These are phyloP conservation scores for Aspergillus costaricaensis DNA, from an alignment of 2,329 filamentous ascomycete species.

Conservation along the genomic window DNA sequence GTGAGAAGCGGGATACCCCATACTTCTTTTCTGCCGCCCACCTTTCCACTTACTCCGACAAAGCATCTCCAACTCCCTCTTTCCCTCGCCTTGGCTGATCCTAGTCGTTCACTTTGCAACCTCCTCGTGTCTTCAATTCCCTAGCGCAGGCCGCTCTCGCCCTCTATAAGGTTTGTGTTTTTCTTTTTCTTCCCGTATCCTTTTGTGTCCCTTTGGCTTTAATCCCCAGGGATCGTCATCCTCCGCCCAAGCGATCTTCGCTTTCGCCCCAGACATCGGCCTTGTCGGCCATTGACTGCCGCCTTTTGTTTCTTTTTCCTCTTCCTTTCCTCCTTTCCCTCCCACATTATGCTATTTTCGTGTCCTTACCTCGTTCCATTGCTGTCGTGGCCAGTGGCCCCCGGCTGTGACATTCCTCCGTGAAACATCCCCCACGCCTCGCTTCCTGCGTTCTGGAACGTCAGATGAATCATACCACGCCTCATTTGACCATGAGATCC, in stretches of 20 bases:
- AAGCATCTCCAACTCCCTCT: not conserved
- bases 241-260: constrained; percentile 6
- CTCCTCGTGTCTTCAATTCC: not conserved
- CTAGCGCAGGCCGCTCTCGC: constrained; percentile 1
- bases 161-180: constrained; percentile 15
- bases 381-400: not conserved
- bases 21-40: constrained; percentile 2
- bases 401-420: not conserved
- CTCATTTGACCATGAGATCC: constrained; percentile 1
- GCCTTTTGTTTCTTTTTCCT: constrained; percentile 5
- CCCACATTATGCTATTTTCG: constrained; percentile 5
- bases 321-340: not conserved
- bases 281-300: constrained; percentile 13
- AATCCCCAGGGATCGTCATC: constrained; percentile 10
- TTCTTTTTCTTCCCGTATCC: not conserved
- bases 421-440: constrained; percentile 1
- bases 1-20: not conserved
- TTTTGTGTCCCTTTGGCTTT: not conserved
- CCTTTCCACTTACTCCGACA: not conserved
- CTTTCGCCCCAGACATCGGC: constrained; percentile 11
- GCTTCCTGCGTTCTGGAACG: constrained; percentile 5
- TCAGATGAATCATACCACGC: constrained; percentile 5
- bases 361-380: not conserved
- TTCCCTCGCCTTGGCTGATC: constrained; percentile 2
- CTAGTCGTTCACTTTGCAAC: constrained; percentile 5